Base-by-base conservation (phyloP, 495 filamentous ascomycete genomes). In the Lichenothelia convexa region DNA sequence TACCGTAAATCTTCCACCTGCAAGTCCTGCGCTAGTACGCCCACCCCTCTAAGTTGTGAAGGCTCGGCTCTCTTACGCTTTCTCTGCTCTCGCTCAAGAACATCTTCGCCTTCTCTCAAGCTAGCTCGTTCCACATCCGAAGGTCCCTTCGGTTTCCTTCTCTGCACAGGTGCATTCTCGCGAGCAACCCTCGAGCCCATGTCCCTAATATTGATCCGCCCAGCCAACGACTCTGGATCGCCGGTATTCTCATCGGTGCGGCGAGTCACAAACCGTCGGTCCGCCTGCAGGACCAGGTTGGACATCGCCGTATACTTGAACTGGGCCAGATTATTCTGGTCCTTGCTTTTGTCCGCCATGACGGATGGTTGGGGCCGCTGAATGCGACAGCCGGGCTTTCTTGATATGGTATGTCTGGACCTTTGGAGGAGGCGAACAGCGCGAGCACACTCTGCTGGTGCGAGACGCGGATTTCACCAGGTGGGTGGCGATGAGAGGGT, bases 301-400 rank as follows among this genome's bases (percentile, higher is more conserved):
- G 89, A 95, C 89, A 99, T 99, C 57, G 84, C 86, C 75, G 83
- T 81, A 70, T 99, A 99, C 61, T 99, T 99, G 68, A 93, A 99
- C 62, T 94, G 86, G 49, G 80, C 87, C 36, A 92, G 77, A 74
- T 87, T 79, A 64, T 56, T 56, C 30, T 51, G 49, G 41, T 85
- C 69, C 5, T 38, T 38, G 21, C 43, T 40, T 33, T 45, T 34
- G 27, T 45, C 22, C 29, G 35, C 45, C 48, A 51, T 51, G 30
- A 11, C 42, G 18, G 21, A 11, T 12, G 32, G 2, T 37, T n/a
- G n/a, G n/a, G n/a, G n/a, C n/a, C n/a, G n/a, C n/a, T n/a, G n/a
- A n/a, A n/a, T n/a, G n/a, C n/a, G n/a, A n/a, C n/a, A n/a, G n/a
- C n/a, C n/a, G n/a, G n/a, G n/a, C n/a, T n/a, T n/a, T n/a, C n/a